Evolutionary conservation across 768 basidiomycete species (phyloP).

Genomic region (Leccinellum rugosiceps): DNA sequence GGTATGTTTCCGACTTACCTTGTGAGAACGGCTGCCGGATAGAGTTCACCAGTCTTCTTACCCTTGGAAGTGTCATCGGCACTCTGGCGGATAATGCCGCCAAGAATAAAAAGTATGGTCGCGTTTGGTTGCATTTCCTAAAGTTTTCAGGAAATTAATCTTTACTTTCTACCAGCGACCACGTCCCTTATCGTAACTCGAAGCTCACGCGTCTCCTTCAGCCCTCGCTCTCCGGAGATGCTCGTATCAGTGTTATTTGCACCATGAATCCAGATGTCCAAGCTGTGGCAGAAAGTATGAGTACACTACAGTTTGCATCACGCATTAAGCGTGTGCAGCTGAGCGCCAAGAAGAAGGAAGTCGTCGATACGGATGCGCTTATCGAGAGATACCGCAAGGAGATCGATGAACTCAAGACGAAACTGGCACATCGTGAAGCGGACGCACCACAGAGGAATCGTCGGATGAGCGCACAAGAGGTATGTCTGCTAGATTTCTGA

Average conservation of each 20-base stretch:
- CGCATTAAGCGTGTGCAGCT: slow-evolving; percentile 88
- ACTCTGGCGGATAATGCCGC: slow-evolving; percentile 88
- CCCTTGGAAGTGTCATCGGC: slow-evolving; percentile 88
- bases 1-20: slow-evolving; percentile 36
- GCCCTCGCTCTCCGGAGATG: slow-evolving; percentile 92
- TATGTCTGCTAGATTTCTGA: slow-evolving; percentile 9
- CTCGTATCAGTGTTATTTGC: slow-evolving; percentile 93
- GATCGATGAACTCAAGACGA: slow-evolving; percentile 82
- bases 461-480: slow-evolving; percentile 46
- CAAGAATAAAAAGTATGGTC: slow-evolving; percentile 62
- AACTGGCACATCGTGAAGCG: slow-evolving; percentile 67
- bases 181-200: slow-evolving; percentile 93
- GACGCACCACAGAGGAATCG: slow-evolving; percentile 49
- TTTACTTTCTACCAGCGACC: slow-evolving; percentile 48
- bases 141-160: background rate
- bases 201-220: slow-evolving; percentile 94
- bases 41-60: slow-evolving; percentile 60
- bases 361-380: slow-evolving; percentile 89
- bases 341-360: slow-evolving; percentile 88
- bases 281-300: slow-evolving; percentile 81
- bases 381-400: slow-evolving; percentile 94
- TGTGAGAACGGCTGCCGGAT: background rate
- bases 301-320: slow-evolving; percentile 88
- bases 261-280: slow-evolving; percentile 84
- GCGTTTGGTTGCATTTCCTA: slow-evolving; percentile 5